Percentiles rank a stretch among this genome's conserved stretches.
Conservation (phyloP, 768 basidiomycete species). For the Lactarius sanguifluus region DNA sequence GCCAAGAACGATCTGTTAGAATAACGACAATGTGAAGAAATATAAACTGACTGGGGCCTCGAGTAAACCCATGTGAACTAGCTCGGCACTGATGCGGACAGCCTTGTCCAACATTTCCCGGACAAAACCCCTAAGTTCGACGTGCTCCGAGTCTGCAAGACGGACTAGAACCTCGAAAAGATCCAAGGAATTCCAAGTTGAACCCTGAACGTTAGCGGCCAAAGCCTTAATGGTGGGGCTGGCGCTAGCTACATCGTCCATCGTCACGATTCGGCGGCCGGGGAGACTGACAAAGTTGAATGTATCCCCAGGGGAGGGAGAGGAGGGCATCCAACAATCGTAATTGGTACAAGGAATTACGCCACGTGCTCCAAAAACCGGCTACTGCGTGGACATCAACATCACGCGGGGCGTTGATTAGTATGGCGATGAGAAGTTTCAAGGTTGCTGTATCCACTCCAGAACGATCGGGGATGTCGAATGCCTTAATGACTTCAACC, state of each 20-base stretch:
- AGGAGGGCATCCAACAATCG: slow-evolving; percentile 86
- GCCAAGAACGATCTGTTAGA: slow-evolving; percentile 25
- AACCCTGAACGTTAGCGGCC: slow-evolving; percentile 86
- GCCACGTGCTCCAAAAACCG: slow-evolving; percentile 87
- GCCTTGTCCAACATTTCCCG: slow-evolving; percentile 93
- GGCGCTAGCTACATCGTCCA: slow-evolving; percentile 81
- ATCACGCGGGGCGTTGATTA: slow-evolving; percentile 78
- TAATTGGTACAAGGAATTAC: slow-evolving; percentile 81
- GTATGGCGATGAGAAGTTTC: slow-evolving; percentile 85
- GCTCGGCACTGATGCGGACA: slow-evolving; percentile 88
- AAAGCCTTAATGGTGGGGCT: slow-evolving; percentile 91
- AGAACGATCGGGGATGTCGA: slow-evolving; percentile 81
- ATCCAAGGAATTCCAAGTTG: slow-evolving; percentile 94
- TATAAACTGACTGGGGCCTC: slow-evolving; percentile 75
- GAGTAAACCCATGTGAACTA: slow-evolving; percentile 90
- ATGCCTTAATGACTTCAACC: slow-evolving; percentile 79
- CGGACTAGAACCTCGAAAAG: slow-evolving; percentile 86
- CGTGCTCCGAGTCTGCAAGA: slow-evolving; percentile 66
- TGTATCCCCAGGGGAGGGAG: slow-evolving; percentile 84
- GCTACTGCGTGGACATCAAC: slow-evolving; percentile 75
- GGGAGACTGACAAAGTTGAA: slow-evolving; percentile 92
- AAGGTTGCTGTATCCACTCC: slow-evolving; percentile 88
- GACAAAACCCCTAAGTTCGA: slow-evolving; percentile 73
- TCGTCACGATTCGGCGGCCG: slow-evolving; percentile 77
- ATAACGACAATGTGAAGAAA: slow-evolving; percentile 4